Conservation (phyloP, 208 protist genomes). For the Acanthamoeba royreba region DNA sequence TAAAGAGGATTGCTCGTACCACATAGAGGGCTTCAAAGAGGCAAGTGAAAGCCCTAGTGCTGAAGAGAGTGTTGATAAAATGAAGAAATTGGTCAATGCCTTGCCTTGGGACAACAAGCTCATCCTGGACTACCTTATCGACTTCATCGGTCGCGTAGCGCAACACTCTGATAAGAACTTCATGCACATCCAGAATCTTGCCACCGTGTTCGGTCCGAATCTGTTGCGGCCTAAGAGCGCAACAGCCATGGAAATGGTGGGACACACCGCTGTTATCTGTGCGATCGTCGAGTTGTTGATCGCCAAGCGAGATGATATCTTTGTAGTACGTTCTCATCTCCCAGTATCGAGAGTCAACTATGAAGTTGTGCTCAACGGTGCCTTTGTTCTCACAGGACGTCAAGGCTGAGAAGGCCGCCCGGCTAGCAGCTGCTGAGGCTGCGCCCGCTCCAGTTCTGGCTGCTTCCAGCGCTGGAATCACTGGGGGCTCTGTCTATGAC, state of each 20-base stretch:
- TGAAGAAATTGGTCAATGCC: not conserved
- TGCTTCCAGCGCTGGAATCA: not conserved
- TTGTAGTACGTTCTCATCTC: not conserved
- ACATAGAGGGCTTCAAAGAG: not conserved
- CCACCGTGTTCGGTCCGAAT: constrained; percentile 23
- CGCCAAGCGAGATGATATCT: not conserved
- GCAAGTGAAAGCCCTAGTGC: not conserved
- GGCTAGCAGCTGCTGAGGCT: not conserved
- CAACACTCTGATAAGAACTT: not conserved
- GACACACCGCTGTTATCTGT: not conserved
- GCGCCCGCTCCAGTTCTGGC: not conserved
- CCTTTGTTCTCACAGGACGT: not conserved
- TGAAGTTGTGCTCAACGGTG: not conserved
- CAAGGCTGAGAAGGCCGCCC: not conserved
- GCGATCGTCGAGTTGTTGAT: not conserved
- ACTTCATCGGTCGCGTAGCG: not conserved
- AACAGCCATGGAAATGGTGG: not conserved
- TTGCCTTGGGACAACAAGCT: not conserved
- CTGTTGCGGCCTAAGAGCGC: not conserved
- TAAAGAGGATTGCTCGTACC: not conserved
- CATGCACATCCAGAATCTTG: constrained; percentile 24
- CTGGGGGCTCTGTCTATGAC: no score
- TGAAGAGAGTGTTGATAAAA: not conserved
- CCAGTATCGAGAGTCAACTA: not conserved
- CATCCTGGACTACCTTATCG: not conserved